phyloP scores from a whole-genome alignment of 139 green algal species.

The Desmodesmus armatus region DNA sequence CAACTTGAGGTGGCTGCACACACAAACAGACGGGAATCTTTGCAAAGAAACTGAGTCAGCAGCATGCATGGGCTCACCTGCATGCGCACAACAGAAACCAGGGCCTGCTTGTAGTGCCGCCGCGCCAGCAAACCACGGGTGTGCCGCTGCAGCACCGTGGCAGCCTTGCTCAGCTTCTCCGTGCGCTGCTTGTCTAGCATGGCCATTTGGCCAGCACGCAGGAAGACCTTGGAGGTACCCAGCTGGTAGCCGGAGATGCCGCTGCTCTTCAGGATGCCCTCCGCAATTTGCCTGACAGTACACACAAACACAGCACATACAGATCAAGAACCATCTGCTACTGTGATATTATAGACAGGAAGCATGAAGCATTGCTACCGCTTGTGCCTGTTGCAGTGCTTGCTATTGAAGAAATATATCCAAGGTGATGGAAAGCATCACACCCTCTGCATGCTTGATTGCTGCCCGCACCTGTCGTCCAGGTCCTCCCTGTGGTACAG shows the following conservation, averaged over 20 bases:
- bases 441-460: no score
- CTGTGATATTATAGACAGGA: neutral
- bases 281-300: slow-evolving; percentile 38
- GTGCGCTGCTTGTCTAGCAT: slow-evolving; percentile 92
- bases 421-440: no score
- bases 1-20: neutral
- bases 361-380: no score
- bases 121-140: slow-evolving; percentile 72
- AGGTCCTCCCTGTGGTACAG: slow-evolving; percentile 42
- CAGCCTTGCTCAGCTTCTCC: slow-evolving; percentile 85
- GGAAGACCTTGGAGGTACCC: slow-evolving; percentile 45
- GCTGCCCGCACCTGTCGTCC: slow-evolving; percentile 36
- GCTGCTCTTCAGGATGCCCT: slow-evolving; percentile 35
- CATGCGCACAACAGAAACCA: slow-evolving; percentile 48
- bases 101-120: slow-evolving; percentile 18
- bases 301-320: neutral
- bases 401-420: no score
- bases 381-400: no score
- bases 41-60: no score
- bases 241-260: slow-evolving; percentile 39
- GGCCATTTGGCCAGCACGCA: slow-evolving; percentile 88
- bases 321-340: neutral
- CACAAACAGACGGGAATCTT: no score
- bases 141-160: slow-evolving; percentile 81
- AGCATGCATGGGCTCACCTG: slow-evolving; percentile 58